A percentile compares a stretch with the other conserved stretches of the same genome.
These are phyloP conservation scores for Aspergillus sp. DNA, from an alignment of 2,329 filamentous ascomycete species.

Conservation along the genomic window DNA sequence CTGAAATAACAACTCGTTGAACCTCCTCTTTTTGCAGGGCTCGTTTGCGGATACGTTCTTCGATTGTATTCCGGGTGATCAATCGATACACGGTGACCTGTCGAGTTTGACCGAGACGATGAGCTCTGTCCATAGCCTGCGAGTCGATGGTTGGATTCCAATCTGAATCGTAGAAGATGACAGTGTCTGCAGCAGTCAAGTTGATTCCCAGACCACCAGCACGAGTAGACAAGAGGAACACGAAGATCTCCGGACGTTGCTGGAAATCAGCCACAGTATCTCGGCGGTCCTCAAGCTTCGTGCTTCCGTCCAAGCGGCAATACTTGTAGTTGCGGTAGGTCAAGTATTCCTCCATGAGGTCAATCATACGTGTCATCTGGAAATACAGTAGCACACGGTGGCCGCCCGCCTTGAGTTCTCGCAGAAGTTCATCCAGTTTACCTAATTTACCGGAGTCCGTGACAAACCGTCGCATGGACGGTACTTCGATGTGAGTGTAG, in stretches of 20 bases:
- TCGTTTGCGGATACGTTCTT: slow-evolving; percentile 96
- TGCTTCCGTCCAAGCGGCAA: slow-evolving; percentile 92
- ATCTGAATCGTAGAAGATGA: slow-evolving; percentile 99
- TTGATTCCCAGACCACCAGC: slow-evolving; percentile 98
- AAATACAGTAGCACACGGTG: slow-evolving; percentile 97
- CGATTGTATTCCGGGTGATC: slow-evolving; percentile 94
- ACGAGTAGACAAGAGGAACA: slow-evolving; percentile 93
- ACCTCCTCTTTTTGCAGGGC: slow-evolving; percentile 98
- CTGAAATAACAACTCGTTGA: slow-evolving; percentile 93
- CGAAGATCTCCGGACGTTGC: slow-evolving; percentile 89
- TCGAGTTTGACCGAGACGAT: slow-evolving; percentile 92
- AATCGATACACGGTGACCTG: slow-evolving; percentile 98
- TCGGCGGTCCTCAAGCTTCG: slow-evolving; percentile 93
- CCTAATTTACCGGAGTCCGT: slow-evolving; percentile 97
- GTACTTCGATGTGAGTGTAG: slow-evolving; percentile 89
- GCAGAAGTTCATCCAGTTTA: slow-evolving; percentile 83
- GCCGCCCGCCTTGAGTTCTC: slow-evolving; percentile 85
- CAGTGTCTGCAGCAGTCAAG: slow-evolving; percentile 91
- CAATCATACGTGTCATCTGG: slow-evolving; percentile 99
- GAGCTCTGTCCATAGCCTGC: slow-evolving; percentile 97
- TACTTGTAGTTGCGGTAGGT: slow-evolving; percentile 99
- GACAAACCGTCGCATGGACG: slow-evolving; percentile 96
- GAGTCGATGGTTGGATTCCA: slow-evolving; percentile 99
- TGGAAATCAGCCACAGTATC: slow-evolving; percentile 98
- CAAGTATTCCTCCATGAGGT: slow-evolving; percentile 97